Evolutionary conservation across 2,329 filamentous ascomycete species (phyloP), one percentile per base, ranked within the genome.

Genomic region (Trichoderma guizhouense): DNA sequence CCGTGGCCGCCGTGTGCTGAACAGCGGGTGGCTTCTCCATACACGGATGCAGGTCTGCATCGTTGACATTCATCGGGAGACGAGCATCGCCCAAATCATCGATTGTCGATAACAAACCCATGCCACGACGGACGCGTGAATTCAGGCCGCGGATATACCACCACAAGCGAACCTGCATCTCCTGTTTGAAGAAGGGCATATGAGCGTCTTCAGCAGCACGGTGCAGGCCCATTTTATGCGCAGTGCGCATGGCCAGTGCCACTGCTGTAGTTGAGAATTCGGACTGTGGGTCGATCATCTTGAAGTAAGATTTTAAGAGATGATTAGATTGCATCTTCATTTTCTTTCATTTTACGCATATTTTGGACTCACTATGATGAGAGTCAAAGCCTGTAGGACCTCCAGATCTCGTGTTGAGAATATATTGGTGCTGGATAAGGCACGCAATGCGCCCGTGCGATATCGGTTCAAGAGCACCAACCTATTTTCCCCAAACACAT

Each of bases 101-200:
- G 2, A 88, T 79, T 65, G 87, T 80, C 12, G 85, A 85, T 34
- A 69, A 15, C 8, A 69, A 14, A 14, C 66, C 66, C 66, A 69
- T 69, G 28, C 66, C 39, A 6, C 66, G 66, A 15, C 66, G 66
- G 28, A 47, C 55, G 55, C 55, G 66, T 74, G 87, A 84, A 71
- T 83, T 87, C 24, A 90, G 83, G 2, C 88, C 88, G 62, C 89
- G 83, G 30, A 91, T 85, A 76, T 89, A 86, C 89, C 89, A 91
- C 90, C 90, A 92, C 24, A 92, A 82, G 7, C 90, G 84, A 55
- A 90, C 83, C 18, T 90, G 85, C 84, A 92, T 91, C 77, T 92
- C 89, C 3, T 87, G 87, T 74, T 92, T 89, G 75, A 91, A 91
- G 0, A 89, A 87, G 0, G 86, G 83, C 2, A 91, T 82, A 1